Conservation (phyloP, 2,329 filamentous ascomycete species). For the Pyricularia pennisetigena region DNA sequence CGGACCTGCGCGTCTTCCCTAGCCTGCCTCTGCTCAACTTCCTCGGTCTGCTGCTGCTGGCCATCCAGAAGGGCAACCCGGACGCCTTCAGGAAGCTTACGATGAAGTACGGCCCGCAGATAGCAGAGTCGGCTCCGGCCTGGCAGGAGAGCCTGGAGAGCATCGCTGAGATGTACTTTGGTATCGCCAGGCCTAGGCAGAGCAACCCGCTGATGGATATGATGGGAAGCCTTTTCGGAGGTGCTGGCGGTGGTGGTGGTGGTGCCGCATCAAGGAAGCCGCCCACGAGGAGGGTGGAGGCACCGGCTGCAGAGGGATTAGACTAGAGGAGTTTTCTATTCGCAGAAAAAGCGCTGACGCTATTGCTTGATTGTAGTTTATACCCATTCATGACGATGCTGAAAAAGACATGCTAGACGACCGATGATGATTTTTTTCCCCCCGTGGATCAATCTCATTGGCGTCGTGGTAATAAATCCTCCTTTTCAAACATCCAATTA, state of each 20-base stretch:
- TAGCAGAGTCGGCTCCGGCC: constrained; percentile 58
- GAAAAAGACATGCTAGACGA: constrained; percentile 4
- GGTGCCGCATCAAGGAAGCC: constrained; percentile 34
- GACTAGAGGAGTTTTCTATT: constrained; percentile 29
- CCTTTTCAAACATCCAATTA: constrained; percentile 83
- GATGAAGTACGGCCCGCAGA: constrained; percentile 68
- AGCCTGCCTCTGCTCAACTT: constrained; percentile 94
- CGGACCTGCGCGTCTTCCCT: constrained; percentile 75
- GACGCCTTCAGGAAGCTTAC: constrained; percentile 77
- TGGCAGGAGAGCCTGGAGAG: constrained; percentile 80
- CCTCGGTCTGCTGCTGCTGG: constrained; percentile 71
- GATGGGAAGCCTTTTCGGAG: constrained; percentile 93
- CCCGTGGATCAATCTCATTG: constrained; percentile 12
- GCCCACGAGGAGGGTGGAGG: constrained; percentile 32
- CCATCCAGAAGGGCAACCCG: constrained; percentile 67
- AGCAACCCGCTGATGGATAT: constrained; percentile 93
- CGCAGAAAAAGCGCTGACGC: background rate
- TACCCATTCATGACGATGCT: constrained; percentile 5
- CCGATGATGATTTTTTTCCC: background rate
- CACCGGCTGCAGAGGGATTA: constrained; percentile 47
- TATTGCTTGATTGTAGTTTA: constrained; percentile 5
- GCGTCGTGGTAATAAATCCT: constrained; percentile 35
- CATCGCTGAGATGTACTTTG: constrained; percentile 95
- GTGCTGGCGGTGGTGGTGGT: constrained; percentile 48
- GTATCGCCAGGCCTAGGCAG: constrained; percentile 77